phyloP scores from a whole-genome alignment of 1,139 yeast genomes.

The Meyerozyma sp. region DNA sequence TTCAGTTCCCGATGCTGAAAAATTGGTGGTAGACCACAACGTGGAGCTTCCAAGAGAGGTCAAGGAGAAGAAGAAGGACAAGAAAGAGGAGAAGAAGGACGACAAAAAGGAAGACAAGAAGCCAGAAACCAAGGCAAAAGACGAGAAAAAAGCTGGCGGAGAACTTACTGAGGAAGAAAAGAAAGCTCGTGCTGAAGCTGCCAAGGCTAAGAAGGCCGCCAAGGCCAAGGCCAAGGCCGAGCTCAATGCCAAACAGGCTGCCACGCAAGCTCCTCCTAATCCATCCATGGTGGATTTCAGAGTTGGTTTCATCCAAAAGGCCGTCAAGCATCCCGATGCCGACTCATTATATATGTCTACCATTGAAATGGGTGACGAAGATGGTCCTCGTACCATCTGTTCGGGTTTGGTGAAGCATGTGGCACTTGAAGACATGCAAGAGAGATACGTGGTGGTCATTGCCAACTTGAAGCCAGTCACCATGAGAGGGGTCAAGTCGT shows the following conservation, averaged over 20 bases:
- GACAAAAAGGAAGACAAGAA: conserved; percentile 7
- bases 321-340: conserved; percentile 96
- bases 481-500: conserved; percentile 92
- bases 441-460: conserved; percentile 74
- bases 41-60: conserved; percentile 57
- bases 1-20: conserved; percentile 47
- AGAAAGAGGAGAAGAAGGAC: conserved; percentile 16
- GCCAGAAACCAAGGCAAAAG: conserved; percentile 6
- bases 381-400: conserved; percentile 97
- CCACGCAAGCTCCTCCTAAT: conserved; percentile 56
- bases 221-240: conserved; percentile 54
- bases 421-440: conserved; percentile 78
- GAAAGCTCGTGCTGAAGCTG: conserved; percentile 50
- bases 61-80: conserved; percentile 50
- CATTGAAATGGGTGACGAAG: conserved; percentile 92
- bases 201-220: conserved; percentile 70
- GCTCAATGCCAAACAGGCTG: conserved; percentile 42
- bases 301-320: conserved; percentile 96
- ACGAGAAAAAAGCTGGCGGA: conserved; percentile 15
- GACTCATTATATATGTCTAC: conserved; percentile 95
- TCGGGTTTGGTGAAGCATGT: conserved; percentile 83
- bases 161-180: conserved; percentile 55
- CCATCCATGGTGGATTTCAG: conserved; percentile 89
- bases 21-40: conserved; percentile 52
- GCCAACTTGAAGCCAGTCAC: conserved; percentile 88